Base-by-base conservation (phyloP, 1,284 basidiomycete species). In the Ustilago esculenta region DNA sequence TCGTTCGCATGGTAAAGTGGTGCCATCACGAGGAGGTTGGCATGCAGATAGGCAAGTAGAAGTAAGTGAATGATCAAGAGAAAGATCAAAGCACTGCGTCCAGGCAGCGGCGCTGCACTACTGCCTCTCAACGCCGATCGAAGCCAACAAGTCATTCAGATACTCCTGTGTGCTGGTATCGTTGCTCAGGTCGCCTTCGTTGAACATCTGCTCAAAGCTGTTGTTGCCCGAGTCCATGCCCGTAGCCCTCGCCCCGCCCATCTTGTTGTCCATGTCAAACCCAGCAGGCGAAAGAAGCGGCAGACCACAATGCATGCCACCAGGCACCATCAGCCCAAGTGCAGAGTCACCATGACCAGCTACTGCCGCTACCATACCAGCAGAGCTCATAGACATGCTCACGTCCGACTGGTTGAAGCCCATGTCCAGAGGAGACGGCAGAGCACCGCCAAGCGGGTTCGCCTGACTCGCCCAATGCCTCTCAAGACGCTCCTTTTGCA, bases 401-500 rank as follows among this genome's bases (percentile, higher is more conserved):
- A 50, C 55, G 17, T 65, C 50, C 11, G 50, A 51, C 21, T 54
- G 50, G 32, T 52, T 57, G 56, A 72, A 72, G 45, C 43, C 57
- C 54, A 65, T 60, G 46, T 72, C 70, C 17, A 72, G 56, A 12
- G 70, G 70, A 35, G 70, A 72, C n/a, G 47, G 58, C 29, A 72
- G 43, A 6, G 57, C 48, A 7, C 63, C 54, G 1, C 33, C 50
- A 4, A 59, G 29, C 9, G 58, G 53, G 34, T 66, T 60, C n/a
- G 34, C 43, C 41, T 65, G 52, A 35, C 45, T 56, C 7, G 76
- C 74, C 76, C 76, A 78, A 32, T 71, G 70, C 33, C 75, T 55
- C 44, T 66, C 70, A 12, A 78, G 68, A 0, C 76, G 68, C 50
- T 78, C 75, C 41, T 74, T 72, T 24, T 78, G 75, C 55, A 55